Percentiles rank a stretch among this genome's conserved stretches.
Conservation (phyloP, 1,284 basidiomycete species). For the Irpex rosettiformis region DNA sequence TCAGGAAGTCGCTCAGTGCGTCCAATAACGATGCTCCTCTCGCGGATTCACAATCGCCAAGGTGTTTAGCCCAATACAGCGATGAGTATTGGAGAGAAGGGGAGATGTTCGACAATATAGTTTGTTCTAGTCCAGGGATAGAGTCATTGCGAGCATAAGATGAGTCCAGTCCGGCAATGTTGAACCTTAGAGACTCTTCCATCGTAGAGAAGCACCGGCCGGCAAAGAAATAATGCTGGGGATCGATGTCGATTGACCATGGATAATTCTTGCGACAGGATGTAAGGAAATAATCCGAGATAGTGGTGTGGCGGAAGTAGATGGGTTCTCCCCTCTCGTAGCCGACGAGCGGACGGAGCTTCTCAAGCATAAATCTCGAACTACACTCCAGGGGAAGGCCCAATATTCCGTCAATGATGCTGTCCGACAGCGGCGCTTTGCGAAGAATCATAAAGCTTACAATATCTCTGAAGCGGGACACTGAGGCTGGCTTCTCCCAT, state of each 20-base stretch:
- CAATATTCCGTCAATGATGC: background rate
- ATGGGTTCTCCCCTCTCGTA: background rate
- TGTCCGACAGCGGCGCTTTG: background rate
- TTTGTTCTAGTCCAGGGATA: background rate
- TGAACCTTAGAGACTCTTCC: background rate
- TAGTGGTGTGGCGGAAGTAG: background rate
- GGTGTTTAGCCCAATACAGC: background rate
- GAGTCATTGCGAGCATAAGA: background rate
- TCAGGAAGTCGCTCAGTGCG: background rate
- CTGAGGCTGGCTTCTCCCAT: background rate
- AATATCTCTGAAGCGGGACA: background rate
- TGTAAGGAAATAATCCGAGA: background rate
- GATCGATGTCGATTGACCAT: background rate
- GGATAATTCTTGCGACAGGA: background rate
- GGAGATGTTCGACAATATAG: background rate
- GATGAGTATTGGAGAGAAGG: background rate
- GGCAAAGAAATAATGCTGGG: background rate
- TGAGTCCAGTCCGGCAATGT: background rate
- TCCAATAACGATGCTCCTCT: background rate
- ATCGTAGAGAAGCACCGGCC: background rate
- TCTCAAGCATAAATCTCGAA: background rate
- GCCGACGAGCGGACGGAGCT: background rate
- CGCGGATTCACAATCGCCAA: background rate
- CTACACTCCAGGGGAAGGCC: background rate
- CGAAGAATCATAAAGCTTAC: background rate